These are phyloP conservation scores for Vitis cinerea DNA, from an alignment of 164 flowering plant species.

Conservation along the genomic window DNA sequence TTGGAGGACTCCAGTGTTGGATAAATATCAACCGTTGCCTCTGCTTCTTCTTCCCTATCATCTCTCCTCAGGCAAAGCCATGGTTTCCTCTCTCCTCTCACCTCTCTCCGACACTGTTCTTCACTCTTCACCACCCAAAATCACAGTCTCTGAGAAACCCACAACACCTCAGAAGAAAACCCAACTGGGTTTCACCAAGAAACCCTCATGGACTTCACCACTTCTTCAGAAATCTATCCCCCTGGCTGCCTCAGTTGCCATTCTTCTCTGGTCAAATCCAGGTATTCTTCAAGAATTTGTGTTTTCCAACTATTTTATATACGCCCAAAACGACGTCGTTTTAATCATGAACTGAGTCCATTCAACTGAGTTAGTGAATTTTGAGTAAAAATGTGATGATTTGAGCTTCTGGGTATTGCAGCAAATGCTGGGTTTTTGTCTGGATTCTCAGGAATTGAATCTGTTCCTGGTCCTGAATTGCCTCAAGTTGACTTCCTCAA, in stretches of 20 bases:
- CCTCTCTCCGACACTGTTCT: conserved; percentile 16
- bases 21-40: conserved; percentile 5
- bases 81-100: conserved; percentile 30
- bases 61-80: not conserved
- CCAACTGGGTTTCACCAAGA: not conserved
- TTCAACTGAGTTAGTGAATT: not conserved
- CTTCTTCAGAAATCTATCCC: conserved; percentile 35
- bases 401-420: conserved; percentile 29
- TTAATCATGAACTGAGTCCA: not conserved
- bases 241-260: conserved; percentile 40
- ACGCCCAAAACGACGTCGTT: not conserved
- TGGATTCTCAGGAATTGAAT: conserved; percentile 70
- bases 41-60: not conserved
- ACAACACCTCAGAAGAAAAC: conserved; percentile 9
- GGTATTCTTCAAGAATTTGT: conserved; percentile 23
- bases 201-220: no score
- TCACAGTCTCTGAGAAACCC: conserved; percentile 10
- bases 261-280: conserved; percentile 47
- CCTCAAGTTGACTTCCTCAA: conserved; percentile 69
- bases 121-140: conserved; percentile 8
- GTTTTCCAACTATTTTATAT: no score
- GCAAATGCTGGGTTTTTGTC: conserved; percentile 78
- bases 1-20: no score
- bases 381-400: not conserved
- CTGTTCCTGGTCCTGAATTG: conserved; percentile 72